Base-by-base conservation (phyloP, 2,329 filamentous ascomycete species). In the Penicillium sp. region DNA sequence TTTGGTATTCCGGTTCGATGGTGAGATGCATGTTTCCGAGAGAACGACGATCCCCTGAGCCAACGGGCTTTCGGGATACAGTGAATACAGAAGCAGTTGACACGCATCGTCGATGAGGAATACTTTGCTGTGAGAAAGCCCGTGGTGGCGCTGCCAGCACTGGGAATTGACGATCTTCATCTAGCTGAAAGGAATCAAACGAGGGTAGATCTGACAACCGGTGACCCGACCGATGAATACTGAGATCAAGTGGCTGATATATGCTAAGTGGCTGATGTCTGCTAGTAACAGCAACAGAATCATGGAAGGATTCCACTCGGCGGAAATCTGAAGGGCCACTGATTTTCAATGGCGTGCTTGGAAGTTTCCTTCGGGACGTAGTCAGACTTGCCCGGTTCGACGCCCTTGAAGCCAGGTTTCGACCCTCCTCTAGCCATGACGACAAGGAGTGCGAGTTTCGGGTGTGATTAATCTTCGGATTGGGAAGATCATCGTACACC, bases 231-330 rank as follows among this genome's bases (percentile, higher is more conserved):
- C 71, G 64, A 63, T 79, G 74, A 52, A 81, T 80, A 62, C 73
- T 80, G 47, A 81, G 68, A 64, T 80, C 73, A n/a, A 81, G 67
- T 4, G 78, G 78, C 33, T 73, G 66, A 61, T 75, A 80, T 14
- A 61, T 33, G 10, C 14, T 9, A 21, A 81, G 67, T 4, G 78
- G 78, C 33, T 73, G 66, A 61, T 75, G 80, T 14, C 61, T 33
- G 10, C 14, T 9, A 21, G 59, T 26, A 9, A 56, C 55, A 19
- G 61, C 27, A 11, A 55, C 53, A 19, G 57, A 43, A 26, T 63
- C 16, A 19, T 66, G 65, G 41, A 63, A 63, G 2, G 62, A 63
- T n/a, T 69, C 65, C 16, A 77, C 73, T 59, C 69, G 65, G 55
- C 74, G 69, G 57, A 79, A 79, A 45, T 78, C 70, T 5, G 73